A percentile compares a stretch with the other conserved stretches of the same genome.
These are phyloP conservation scores for Raphanus raphanistrum DNA, from an alignment of 345 rosid species.

Conservation along the genomic window DNA sequence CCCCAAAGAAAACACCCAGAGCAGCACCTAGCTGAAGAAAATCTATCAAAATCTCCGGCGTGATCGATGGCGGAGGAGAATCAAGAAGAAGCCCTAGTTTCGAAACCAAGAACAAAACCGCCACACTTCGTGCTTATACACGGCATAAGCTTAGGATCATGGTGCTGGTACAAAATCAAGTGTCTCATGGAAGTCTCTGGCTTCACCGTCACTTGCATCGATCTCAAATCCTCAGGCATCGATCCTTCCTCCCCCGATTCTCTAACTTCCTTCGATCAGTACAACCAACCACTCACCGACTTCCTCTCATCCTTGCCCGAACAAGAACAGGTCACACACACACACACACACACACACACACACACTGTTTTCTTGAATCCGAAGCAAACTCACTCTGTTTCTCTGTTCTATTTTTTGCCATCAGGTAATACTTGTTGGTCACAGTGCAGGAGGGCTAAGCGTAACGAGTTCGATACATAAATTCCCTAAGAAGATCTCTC, in stretches of 20 bases:
- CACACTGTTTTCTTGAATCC: not conserved
- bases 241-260: conserved; percentile 54
- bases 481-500: conserved; percentile 57
- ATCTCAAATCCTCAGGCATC: conserved; percentile 67
- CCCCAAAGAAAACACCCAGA: not conserved
- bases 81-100: conserved; percentile 11
- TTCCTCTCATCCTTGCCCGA: conserved; percentile 61
- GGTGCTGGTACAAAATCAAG: conserved; percentile 95
- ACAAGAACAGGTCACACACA: conserved; percentile 55
- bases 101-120: conserved; percentile 8
- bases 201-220: conserved; percentile 71
- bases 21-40: not conserved
- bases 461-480: conserved; percentile 59
- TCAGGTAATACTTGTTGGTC: conserved; percentile 87
- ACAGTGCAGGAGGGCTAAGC: conserved; percentile 91
- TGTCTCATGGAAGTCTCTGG: conserved; percentile 82
- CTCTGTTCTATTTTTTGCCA: conserved; percentile 12
- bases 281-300: conserved; percentile 74
- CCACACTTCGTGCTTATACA: conserved; percentile 83
- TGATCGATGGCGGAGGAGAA: conserved; percentile 47
- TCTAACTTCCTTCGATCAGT: conserved; percentile 60
- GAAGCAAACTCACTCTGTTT: conserved; percentile 21
- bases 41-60: conserved; percentile 9
- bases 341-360: not conserved
- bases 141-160: conserved; percentile 73